Evolutionary conservation across 83 land plant species (phyloP), one percentile per base, ranked within the genome.

Genomic region (Diphasiastrum complanatum): DNA sequence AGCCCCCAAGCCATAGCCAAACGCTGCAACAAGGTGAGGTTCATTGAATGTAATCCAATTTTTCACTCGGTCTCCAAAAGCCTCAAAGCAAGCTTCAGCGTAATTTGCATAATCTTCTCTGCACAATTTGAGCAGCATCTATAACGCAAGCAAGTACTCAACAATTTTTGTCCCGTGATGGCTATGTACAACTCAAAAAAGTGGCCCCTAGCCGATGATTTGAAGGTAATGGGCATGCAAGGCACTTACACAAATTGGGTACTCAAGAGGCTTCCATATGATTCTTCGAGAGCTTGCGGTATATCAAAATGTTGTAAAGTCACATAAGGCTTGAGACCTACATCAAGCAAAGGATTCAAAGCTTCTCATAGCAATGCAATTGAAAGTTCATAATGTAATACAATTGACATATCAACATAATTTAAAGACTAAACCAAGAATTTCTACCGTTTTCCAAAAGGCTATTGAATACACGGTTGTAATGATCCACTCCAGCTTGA

Each of bases 31-130:
- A 0, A 67, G 0, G 31, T 69, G 66, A 27, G 83, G 86, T 60
- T 83, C 86, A 32, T 76, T 83, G 33, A 83, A 20, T 14, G 83
- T 79, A 27, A 8, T 45, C 86, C 86, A 83, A 43, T 83, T 66
- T 56, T 78, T 80, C 27, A 83, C 81, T 53, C 76, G 23, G 20
- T 80, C 81, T 0, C 83, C 86, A 65, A 83, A 83, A 3, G 23
- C 50, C 51, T 61, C 33, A 45, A 83, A 83, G 33, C 86, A 83
- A 1, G 52, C 62, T 5, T 74, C 61, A 19, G 80, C 86, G 26
- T 45, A 77, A 51, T 56, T 35, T 0, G 59, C 64, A 58, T 62
- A 83, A 10, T 83, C 86, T 19, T 77, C 61, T 63, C 86, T 83
- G 60, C 33, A 35, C 35, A 40, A 65, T 24, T 61, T 1, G 26